Conservation (phyloP, 1,139 yeast species). For the Taphrina populina region DNA sequence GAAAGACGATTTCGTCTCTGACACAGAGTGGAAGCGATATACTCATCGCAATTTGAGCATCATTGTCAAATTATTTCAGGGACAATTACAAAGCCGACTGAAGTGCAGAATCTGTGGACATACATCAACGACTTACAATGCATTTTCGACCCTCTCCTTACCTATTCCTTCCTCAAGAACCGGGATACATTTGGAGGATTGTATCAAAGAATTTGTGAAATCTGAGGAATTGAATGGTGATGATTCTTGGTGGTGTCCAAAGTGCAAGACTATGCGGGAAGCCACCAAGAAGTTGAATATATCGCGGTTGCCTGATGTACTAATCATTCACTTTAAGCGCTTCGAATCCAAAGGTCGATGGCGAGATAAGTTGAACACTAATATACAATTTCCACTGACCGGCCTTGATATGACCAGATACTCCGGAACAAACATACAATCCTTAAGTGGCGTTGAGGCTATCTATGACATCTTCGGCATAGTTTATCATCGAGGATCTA, state of each 20-base stretch:
- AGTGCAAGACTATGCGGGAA: slow-evolving; percentile 64
- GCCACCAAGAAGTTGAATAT: slow-evolving; percentile 69
- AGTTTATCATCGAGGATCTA: slow-evolving; percentile 80
- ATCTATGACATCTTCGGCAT: slow-evolving; percentile 76
- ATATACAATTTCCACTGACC: slow-evolving; percentile 59
- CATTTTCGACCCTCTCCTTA: slow-evolving; percentile 71
- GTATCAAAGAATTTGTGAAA: slow-evolving; percentile 68
- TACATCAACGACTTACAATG: slow-evolving; percentile 84
- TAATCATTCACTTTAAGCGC: slow-evolving; percentile 76
- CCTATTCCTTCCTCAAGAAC: slow-evolving; percentile 58
- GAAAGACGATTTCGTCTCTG: slow-evolving; percentile 80
- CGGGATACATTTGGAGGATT: slow-evolving; percentile 55
- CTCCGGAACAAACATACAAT: slow-evolving; percentile 51
- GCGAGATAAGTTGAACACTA: slow-evolving; percentile 62
- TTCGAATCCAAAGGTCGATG: slow-evolving; percentile 54
- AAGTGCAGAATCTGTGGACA: slow-evolving; percentile 70
- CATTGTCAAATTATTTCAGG: slow-evolving; percentile 83
- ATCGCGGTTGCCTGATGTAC: slow-evolving; percentile 68
- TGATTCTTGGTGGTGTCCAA: slow-evolving; percentile 87
- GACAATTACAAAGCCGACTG: slow-evolving; percentile 80
- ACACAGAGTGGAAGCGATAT: slow-evolving; percentile 93
- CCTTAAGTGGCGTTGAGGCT: slow-evolving; percentile 45
- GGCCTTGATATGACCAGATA: slow-evolving; percentile 68
- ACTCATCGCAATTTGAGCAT: slow-evolving; percentile 79
- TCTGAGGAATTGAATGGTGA: slow-evolving; percentile 71